These are phyloP conservation scores for Iris macrosiphon DNA, from an alignment of 106 monocot genomes.

Conservation along the genomic window DNA sequence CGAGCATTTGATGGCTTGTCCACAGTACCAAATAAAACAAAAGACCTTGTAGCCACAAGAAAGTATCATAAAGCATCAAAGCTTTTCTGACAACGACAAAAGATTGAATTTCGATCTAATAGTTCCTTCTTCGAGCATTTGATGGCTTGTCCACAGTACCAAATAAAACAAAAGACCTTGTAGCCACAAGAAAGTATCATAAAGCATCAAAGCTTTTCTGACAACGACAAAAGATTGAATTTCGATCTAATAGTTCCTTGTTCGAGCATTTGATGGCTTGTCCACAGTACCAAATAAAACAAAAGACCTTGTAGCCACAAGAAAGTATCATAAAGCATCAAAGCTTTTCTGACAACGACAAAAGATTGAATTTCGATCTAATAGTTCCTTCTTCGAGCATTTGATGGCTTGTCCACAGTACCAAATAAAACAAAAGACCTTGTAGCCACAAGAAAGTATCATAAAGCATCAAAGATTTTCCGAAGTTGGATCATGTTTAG, in stretches of 20 bases:
- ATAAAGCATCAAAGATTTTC: background rate
- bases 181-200: slow-evolving; percentile 3
- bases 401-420: no score
- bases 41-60: background rate
- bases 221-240: no score
- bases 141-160: background rate
- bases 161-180: background rate
- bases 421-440: background rate
- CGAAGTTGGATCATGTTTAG: background rate
- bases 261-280: slow-evolving; percentile 4
- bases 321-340: slow-evolving; percentile 2
- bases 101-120: no score
- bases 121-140: slow-evolving; percentile 6
- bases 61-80: slow-evolving; percentile 1
- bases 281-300: background rate
- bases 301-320: background rate
- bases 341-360: no score
- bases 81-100: no score
- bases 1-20: slow-evolving; percentile 1
- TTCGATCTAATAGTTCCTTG: no score
- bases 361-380: no score
- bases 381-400: no score
- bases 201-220: slow-evolving; percentile 3
- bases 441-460: background rate
- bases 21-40: background rate